phyloP scores from a whole-genome alignment of 768 basidiomycete species.

The Suillus lakei region DNA sequence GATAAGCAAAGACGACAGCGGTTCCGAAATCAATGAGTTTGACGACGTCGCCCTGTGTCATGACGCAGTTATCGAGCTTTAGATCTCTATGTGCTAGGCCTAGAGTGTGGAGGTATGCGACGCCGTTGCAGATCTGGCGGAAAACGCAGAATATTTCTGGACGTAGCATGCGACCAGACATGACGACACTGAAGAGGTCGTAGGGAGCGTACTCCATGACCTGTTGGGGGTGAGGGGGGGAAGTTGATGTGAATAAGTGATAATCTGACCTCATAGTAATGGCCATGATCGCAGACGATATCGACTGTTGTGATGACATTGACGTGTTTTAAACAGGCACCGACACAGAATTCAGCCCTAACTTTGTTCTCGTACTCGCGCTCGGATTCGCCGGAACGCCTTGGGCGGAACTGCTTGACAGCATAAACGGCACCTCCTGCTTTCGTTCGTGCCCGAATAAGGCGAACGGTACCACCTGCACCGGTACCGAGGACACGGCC shows the following conservation, averaged over 20 bases:
- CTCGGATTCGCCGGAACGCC: conserved; percentile 85
- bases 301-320: conserved; percentile 99
- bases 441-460: conserved; percentile 88
- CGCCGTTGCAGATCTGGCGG: conserved; percentile 97
- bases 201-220: conserved; percentile 99
- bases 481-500: conserved; percentile 94
- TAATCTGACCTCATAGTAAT: conserved; percentile 89
- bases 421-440: conserved; percentile 87
- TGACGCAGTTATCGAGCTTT: conserved; percentile 99
- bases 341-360: conserved; percentile 98
- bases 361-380: conserved; percentile 99
- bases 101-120: conserved; percentile 96
- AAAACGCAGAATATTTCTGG: conserved; percentile 99
- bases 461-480: conserved; percentile 96
- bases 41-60: conserved; percentile 93
- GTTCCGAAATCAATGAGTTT: conserved; percentile 99
- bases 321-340: conserved; percentile 89
- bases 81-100: conserved; percentile 98
- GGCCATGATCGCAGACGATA: conserved; percentile 96
- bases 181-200: conserved; percentile 98
- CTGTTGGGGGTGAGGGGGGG: conserved; percentile 44
- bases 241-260: conserved; percentile 7
- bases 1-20: conserved; percentile 99
- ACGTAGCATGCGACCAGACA: conserved; percentile 98
- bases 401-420: conserved; percentile 96